A percentile compares a stretch with the other conserved stretches of the same genome.
These are phyloP conservation scores for Alternaria consortialis DNA, from an alignment of 2,329 filamentous ascomycete species.

Conservation along the genomic window DNA sequence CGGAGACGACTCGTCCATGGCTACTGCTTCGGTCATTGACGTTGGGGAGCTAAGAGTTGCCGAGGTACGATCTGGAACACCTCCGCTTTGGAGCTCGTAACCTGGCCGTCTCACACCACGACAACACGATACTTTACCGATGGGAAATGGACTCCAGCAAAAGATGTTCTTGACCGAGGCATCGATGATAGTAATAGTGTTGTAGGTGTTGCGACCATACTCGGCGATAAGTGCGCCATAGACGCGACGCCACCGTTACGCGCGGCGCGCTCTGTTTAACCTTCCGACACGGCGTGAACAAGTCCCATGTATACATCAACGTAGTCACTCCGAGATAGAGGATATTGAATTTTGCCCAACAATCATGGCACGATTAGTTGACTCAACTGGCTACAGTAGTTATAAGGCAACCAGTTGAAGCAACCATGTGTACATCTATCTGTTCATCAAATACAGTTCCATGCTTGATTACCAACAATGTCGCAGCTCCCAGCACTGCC, in stretches of 20 bases:
- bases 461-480: neutral
- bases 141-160: neutral
- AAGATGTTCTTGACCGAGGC: constrained; percentile 3
- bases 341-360: neutral
- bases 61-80: constrained; percentile 31
- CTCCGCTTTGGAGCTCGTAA: constrained; percentile 11
- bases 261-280: neutral
- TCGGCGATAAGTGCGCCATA: neutral
- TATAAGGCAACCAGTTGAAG: neutral
- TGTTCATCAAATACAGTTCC: neutral
- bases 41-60: constrained; percentile 28
- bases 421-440: too few relatives aligned
- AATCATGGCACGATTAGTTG: neutral
- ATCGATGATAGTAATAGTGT: neutral
- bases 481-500: neutral
- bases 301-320: neutral
- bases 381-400: neutral
- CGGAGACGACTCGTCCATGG: constrained; percentile 29
- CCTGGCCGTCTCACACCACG: constrained; percentile 4
- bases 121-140: constrained; percentile 1
- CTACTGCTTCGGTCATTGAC: constrained; percentile 27
- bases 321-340: neutral
- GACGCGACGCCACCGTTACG: constrained; percentile 4
- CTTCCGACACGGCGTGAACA: neutral
- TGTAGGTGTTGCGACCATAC: neutral